Evolutionary conservation across 257 asterid genomes (phyloP), one percentile per base, ranked within the genome.

Genomic region (Solanum corneliomulleri): DNA sequence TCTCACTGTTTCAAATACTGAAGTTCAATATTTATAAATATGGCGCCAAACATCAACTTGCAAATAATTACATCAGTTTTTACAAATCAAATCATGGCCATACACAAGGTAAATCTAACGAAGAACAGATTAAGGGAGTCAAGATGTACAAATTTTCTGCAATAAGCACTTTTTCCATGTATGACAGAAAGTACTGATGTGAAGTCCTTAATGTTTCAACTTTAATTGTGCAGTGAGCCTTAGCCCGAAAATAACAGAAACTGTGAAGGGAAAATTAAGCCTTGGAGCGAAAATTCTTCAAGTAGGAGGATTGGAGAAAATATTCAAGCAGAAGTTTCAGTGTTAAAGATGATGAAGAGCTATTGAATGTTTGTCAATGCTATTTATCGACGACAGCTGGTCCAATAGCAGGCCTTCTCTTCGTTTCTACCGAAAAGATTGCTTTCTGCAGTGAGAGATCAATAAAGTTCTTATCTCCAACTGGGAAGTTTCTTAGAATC

Each of bases 201-300:
- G 0, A 5, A 12, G 31, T 4, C 4, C 10, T 69, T 16, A 68
- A 68, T 68, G 16, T 27, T 29, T 13, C 0, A 13, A 35, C 27
- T 44, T 16, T 15, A 3, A 64, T 0, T 25, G 2, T 87, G 92
- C 90, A 92, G 92, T 92, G 78, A 88, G 86, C 83, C 86, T 92
- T n/a, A 23, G 71, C 0, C 71, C 71, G 9, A 64, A 11, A 3
- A 4, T n/a, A 64, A 64, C 16, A 0, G 70, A 64, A 64, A 64
- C 71, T 4, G 71, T 64, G 16, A 62, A 5, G 16, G 71, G 71
- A 23, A 23, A 60, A 60, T 60, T 60, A 15, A 60, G 69, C 69
- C 69, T 23, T 60, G 69, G 69, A 4, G 29, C 69, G 0, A 60
- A 60, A 23, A 9, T 9, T 4, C 29, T 60, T 60, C 69, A 60